Conservation (phyloP, 2,329 filamentous ascomycete genomes). For the Pseudogymnoascus sp. region DNA sequence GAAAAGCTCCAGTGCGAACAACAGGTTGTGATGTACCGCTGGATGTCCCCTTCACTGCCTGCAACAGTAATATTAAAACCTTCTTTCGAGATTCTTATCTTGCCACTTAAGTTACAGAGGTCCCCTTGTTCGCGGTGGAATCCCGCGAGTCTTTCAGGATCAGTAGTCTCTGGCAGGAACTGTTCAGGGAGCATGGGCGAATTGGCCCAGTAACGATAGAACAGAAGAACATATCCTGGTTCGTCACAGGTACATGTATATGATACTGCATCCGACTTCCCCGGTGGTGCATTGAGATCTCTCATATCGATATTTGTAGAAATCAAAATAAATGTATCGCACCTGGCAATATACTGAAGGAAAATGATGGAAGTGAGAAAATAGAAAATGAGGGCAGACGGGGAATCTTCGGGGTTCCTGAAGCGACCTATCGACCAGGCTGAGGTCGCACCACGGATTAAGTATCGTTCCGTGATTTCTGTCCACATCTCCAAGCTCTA, state of each 20-base stretch:
- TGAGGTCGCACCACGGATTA: conserved; percentile 4
- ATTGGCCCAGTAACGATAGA: conserved; percentile 29
- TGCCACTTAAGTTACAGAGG: conserved; percentile 22
- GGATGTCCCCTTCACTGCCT: conserved; percentile 20
- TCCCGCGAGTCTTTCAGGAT: conserved; percentile 16
- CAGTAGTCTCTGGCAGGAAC: conserved; percentile 8
- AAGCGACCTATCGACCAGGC: background rate
- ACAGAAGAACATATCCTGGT: conserved; percentile 26
- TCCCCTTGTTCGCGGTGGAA: conserved; percentile 22
- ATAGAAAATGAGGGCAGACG: background rate
- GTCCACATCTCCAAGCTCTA: conserved; percentile 7
- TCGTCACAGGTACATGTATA: conserved; percentile 27
- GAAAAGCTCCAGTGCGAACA: conserved; percentile 27
- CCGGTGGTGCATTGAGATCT: conserved; percentile 7
- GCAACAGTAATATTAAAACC: conserved; percentile 30
- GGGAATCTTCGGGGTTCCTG: conserved; percentile 3
- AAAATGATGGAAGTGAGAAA: background rate
- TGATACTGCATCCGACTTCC: conserved; percentile 26
- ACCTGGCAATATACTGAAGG: background rate
- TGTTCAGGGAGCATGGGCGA: conserved; percentile 19
- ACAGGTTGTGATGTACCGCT: conserved; percentile 24
- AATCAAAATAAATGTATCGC: background rate
- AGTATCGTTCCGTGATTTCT: conserved; percentile 2
- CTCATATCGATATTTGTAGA: background rate
- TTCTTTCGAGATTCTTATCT: conserved; percentile 27